These are phyloP conservation scores for Polyporus arcularius DNA, from an alignment of 768 basidiomycete species.

Conservation along the genomic window DNA sequence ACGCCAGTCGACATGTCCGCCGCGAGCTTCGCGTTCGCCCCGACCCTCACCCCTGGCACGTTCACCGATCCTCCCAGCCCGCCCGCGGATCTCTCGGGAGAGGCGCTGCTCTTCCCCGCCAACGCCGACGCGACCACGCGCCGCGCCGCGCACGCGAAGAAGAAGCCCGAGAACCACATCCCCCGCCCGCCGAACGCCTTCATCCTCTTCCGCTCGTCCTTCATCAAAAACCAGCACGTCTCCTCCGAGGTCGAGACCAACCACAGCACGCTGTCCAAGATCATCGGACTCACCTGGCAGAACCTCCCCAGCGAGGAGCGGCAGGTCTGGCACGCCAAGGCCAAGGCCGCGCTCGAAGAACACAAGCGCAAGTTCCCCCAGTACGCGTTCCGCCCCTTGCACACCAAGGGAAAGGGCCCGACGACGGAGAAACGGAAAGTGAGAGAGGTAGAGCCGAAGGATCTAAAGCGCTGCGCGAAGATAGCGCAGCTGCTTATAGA, in stretches of 20 bases:
- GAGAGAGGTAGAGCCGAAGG: constrained; percentile 63
- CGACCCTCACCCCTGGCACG: constrained; percentile 58
- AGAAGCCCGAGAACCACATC: constrained; percentile 74
- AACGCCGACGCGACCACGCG: constrained; percentile 18
- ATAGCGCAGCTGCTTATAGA: constrained; percentile 60
- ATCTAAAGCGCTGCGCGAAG: constrained; percentile 63
- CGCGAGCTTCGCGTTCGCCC: constrained; percentile 53
- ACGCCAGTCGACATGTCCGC: constrained; percentile 9
- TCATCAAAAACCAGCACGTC: constrained; percentile 78
- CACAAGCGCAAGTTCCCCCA: constrained; percentile 76
- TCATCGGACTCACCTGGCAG: constrained; percentile 83
- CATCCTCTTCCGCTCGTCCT: constrained; percentile 83
- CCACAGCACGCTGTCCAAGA: constrained; percentile 82
- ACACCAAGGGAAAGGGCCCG: constrained; percentile 44
- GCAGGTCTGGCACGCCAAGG: constrained; percentile 76
- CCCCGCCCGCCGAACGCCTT: constrained; percentile 86
- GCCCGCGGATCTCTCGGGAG: constrained; percentile 34
- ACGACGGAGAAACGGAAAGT: constrained; percentile 53
- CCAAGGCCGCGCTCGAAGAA: constrained; percentile 69
- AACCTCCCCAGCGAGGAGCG: constrained; percentile 75
- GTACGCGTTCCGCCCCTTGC: constrained; percentile 72
- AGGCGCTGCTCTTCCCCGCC: constrained; percentile 63
- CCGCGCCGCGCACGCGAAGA: constrained; percentile 55
- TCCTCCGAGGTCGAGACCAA: constrained; percentile 78
- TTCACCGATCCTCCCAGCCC: constrained; percentile 50